Base-by-base conservation (phyloP, 2,329 filamentous ascomycete species). In the Clonostachys solani region DNA sequence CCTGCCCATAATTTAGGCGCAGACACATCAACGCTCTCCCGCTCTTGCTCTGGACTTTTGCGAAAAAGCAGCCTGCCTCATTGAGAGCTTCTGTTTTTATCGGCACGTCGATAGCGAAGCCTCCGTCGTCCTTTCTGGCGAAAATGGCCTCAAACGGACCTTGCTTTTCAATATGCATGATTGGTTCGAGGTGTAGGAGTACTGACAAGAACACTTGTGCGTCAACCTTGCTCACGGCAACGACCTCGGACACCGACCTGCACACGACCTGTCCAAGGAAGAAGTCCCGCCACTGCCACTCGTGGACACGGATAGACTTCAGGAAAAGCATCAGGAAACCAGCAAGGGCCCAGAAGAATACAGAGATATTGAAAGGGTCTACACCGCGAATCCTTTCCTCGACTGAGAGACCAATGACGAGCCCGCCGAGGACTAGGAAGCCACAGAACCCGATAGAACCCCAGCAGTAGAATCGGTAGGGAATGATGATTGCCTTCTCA, bases 231-330 rank as follows among this genome's bases (percentile, higher is more conserved):
- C 57, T 60, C 6, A 56, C 49, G 12, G 49, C 47, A 12, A 59
- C 4, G 51, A 56, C 12, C 40, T 41, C 40, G 12, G 40, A 13
- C 3, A 62, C 54, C 8, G 50, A 54, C 16, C 52, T 47, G 48
- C 61, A 64, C 5, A 44, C 44, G 5, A 64, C 61, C 3, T 49
- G 48, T 0, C 52, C 23, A 8, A 46, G 57, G 12, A 64, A 46
- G 40, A 64, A 64, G 47, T 62, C 59, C 16, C 53, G 51, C 62
- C 62, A 64, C 1, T 52, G 29, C 62, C 62, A 65, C 4, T 53
- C 45, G 3, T 49, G 37, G 3, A 64, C 59, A 1, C 48, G 45
- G 15, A 57, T 37, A 40, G 44, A 51, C 50, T 64, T 63, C 36
- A 44, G 48, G 2, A 63, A 36, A 4, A 65, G 49, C 1, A 63